A percentile compares a stretch with the other conserved stretches of the same genome.
phyloP scores from a whole-genome alignment of 225 moss, liverwort and hornwort species.

The Ulota crispa region DNA sequence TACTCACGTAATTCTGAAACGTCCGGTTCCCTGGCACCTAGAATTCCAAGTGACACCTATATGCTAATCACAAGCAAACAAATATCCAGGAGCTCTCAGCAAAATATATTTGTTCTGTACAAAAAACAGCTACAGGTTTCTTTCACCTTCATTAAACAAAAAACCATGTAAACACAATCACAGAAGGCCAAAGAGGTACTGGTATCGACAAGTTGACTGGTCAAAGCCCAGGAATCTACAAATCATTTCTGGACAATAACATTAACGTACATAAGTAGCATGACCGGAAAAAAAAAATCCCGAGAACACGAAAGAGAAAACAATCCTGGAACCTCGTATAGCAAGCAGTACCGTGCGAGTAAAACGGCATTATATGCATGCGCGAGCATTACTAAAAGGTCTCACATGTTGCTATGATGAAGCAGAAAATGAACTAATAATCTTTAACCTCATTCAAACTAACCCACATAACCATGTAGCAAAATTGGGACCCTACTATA shows the following conservation, averaged over 20 bases:
- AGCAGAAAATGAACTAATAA: slow-evolving; percentile 21
- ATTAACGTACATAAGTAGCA: slow-evolving; percentile 19
- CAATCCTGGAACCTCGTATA: slow-evolving; percentile 11
- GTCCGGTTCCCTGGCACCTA: slow-evolving; percentile 8
- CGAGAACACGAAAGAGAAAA: slow-evolving; percentile 12
- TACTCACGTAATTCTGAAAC: slow-evolving; percentile 16
- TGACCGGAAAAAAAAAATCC: not conserved
- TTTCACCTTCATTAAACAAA: slow-evolving; percentile 2
- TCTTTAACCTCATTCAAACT: slow-evolving; percentile 31
- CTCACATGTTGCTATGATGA: slow-evolving; percentile 23
- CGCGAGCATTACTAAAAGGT: slow-evolving; percentile 25
- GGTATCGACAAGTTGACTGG: not conserved
- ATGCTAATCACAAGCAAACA: slow-evolving; percentile 29
- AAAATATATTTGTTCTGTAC: not conserved
- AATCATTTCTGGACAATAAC: slow-evolving; percentile 1
- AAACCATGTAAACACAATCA: not conserved
- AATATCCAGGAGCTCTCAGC: slow-evolving; percentile 9
- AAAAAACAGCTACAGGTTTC: not conserved
- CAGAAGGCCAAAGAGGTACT: slow-evolving; percentile 6
- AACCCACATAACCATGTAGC: slow-evolving; percentile 24
- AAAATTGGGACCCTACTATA: slow-evolving; percentile 41
- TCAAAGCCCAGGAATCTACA: slow-evolving; percentile 18
- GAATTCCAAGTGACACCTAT: slow-evolving; percentile 15
- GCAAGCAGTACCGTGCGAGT: slow-evolving; percentile 23
- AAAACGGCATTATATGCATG: slow-evolving; percentile 29